Conservation (phyloP, 208 protist genomes). For the Leptomonas seymouri region DNA sequence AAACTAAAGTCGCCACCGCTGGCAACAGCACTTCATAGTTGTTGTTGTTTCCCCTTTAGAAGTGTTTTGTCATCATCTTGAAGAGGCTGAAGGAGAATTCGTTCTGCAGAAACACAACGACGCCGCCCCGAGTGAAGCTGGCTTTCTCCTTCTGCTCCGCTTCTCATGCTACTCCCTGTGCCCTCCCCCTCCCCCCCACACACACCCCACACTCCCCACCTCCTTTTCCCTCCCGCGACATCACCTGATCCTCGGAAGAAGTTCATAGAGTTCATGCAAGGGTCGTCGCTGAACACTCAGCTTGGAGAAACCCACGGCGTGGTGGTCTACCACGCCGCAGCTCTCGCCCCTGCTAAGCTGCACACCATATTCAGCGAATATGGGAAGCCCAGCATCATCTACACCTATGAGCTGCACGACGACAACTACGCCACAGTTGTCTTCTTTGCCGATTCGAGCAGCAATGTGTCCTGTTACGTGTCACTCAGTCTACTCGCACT, state of each 20-base stretch:
- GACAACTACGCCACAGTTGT: constrained; percentile 39
- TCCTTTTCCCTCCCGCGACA: neutral
- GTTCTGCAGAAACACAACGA: too few relatives aligned
- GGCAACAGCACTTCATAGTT: neutral
- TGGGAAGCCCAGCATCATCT: constrained; percentile 33
- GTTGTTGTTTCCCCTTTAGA: neutral
- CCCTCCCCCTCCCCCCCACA: neutral
- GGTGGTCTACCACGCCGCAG: constrained; percentile 36
- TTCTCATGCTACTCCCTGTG: neutral
- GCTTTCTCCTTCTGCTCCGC: too few relatives aligned
- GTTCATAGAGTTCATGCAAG: constrained; percentile 13
- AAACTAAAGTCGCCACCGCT: too few relatives aligned
- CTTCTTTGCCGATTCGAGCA: constrained; percentile 40
- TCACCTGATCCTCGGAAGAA: neutral
- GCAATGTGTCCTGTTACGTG: constrained; percentile 32
- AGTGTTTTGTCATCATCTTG: too few relatives aligned
- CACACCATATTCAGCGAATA: constrained; percentile 23
- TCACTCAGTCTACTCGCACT: constrained; percentile 21
- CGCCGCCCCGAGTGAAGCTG: too few relatives aligned
- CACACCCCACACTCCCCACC: neutral
- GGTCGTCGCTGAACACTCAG: constrained; percentile 17
- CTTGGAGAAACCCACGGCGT: constrained; percentile 52
- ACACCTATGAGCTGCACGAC: constrained; percentile 33
- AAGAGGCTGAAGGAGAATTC: too few relatives aligned
- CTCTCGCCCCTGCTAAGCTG: constrained; percentile 28